Percentiles rank a stretch among this genome's conserved stretches.
These are phyloP conservation scores for Chaetomium cochliodes DNA, from an alignment of 495 filamentous ascomycete species.

Conservation along the genomic window DNA sequence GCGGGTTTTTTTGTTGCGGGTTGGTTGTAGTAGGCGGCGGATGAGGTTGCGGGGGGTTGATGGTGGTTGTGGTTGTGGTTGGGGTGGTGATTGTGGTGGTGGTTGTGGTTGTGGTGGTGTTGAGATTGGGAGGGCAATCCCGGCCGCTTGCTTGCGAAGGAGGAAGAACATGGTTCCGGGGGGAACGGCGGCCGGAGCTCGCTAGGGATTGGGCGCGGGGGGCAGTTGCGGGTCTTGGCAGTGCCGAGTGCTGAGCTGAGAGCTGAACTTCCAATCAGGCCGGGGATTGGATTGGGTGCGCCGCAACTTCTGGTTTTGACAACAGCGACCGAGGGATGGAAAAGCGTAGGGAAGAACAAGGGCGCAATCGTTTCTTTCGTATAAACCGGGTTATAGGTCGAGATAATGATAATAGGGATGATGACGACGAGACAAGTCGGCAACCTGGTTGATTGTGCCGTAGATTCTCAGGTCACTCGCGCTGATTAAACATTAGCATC, in stretches of 20 bases:
- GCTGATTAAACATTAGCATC: neutral
- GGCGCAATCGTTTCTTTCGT: neutral
- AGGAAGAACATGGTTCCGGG: neutral
- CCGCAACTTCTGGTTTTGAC: neutral
- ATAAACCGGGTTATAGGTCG: neutral
- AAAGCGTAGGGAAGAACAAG: neutral
- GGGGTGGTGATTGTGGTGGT: neutral
- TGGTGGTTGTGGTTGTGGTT: neutral
- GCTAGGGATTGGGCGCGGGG: neutral
- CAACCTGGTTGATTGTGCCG: neutral
- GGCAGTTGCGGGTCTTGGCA: neutral
- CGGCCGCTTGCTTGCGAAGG: neutral
- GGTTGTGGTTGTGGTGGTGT: neutral
- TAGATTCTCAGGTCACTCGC: neutral
- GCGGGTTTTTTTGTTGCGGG: too few relatives aligned
- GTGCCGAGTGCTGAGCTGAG: neutral
- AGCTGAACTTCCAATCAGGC: neutral
- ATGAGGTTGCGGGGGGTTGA: neutral
- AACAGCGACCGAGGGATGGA: neutral
- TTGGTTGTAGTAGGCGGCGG: conserved; percentile 11
- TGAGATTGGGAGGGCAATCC: neutral
- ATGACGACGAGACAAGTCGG: neutral
- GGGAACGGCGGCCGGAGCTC: neutral
- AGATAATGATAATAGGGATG: neutral
- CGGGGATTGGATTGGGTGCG: neutral